These are phyloP conservation scores for Fusarium anthophilum DNA, from an alignment of 2,329 filamentous ascomycete species.

Conservation along the genomic window DNA sequence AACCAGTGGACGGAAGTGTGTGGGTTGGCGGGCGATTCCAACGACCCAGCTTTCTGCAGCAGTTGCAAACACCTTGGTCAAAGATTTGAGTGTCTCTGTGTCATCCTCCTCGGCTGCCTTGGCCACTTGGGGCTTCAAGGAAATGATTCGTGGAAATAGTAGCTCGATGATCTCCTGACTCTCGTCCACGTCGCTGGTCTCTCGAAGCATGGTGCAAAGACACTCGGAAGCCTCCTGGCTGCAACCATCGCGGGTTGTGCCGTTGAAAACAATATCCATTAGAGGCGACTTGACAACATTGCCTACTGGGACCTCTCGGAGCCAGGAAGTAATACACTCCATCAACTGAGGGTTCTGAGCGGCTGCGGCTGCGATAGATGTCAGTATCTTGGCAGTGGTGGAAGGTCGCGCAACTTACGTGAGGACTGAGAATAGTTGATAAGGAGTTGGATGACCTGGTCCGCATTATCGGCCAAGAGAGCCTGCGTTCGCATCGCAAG, in stretches of 20 bases:
- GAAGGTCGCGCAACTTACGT: slow-evolving; percentile 62
- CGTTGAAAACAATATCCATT: slow-evolving; percentile 81
- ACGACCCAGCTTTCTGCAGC: slow-evolving; percentile 96
- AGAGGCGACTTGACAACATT: slow-evolving; percentile 88
- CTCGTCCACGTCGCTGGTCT: slow-evolving; percentile 94
- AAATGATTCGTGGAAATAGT: slow-evolving; percentile 83
- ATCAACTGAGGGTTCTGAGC: slow-evolving; percentile 89
- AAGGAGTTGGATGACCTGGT: slow-evolving; percentile 85
- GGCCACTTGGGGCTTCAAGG: slow-evolving; percentile 78
- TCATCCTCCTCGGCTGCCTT: slow-evolving; percentile 84
- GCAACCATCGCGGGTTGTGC: slow-evolving; percentile 77
- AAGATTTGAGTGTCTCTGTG: slow-evolving; percentile 82
- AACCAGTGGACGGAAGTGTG: slow-evolving; percentile 84
- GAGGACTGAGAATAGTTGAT: slow-evolving; percentile 93
- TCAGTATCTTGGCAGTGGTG: slow-evolving; percentile 24
- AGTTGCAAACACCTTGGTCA: slow-evolving; percentile 91
- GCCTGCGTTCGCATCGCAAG: slow-evolving; percentile 85
- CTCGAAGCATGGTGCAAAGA: slow-evolving; percentile 87
- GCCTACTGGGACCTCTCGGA: slow-evolving; percentile 87
- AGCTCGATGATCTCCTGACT: slow-evolving; percentile 82
- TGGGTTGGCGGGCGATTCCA: slow-evolving; percentile 84
- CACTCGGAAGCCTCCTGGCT: slow-evolving; percentile 93
- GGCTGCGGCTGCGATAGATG: slow-evolving; percentile 67
- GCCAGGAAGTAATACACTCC: slow-evolving; percentile 96
- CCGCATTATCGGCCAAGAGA: slow-evolving; percentile 88